A percentile compares a stretch with the other conserved stretches of the same genome.
phyloP scores from a whole-genome alignment of 2,329 filamentous ascomycete species.

The Ramichloridium luteum region DNA sequence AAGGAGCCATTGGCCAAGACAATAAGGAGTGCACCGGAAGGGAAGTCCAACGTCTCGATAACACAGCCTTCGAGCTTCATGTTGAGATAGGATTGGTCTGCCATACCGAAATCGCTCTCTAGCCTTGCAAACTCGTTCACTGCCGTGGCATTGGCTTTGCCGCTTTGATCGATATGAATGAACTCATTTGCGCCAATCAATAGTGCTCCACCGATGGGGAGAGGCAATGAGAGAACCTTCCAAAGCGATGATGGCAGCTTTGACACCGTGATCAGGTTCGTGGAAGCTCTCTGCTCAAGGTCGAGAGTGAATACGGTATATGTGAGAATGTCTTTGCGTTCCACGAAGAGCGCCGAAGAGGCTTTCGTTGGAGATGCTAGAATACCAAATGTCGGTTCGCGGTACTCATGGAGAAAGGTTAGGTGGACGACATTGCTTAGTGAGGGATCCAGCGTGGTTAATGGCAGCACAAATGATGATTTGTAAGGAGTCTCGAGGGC shows the following conservation, averaged over 20 bases:
- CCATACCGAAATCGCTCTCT: slow-evolving; percentile 69
- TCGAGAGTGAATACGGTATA: slow-evolving; percentile 96
- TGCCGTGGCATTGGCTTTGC: slow-evolving; percentile 81
- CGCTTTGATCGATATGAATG: slow-evolving; percentile 90
- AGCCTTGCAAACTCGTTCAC: slow-evolving; percentile 83
- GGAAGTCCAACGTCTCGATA: slow-evolving; percentile 62
- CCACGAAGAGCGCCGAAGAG: slow-evolving; percentile 59
- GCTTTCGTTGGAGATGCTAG: slow-evolving; percentile 64
- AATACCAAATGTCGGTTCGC: slow-evolving; percentile 93
- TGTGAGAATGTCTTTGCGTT: slow-evolving; percentile 71
- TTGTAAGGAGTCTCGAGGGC: slow-evolving; percentile 56
- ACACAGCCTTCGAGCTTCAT: slow-evolving; percentile 71
- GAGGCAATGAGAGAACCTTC: slow-evolving; percentile 67
- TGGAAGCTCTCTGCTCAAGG: slow-evolving; percentile 83
- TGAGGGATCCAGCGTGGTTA: slow-evolving; percentile 76
- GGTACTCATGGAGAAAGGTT: slow-evolving; percentile 89
- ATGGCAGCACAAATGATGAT: slow-evolving; percentile 82
- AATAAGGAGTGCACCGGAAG: slow-evolving; percentile 74
- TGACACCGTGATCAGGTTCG: slow-evolving; percentile 75
- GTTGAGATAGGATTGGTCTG: slow-evolving; percentile 70
- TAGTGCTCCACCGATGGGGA: slow-evolving; percentile 78
- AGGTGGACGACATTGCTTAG: slow-evolving; percentile 84
- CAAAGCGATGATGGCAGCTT: slow-evolving; percentile 80
- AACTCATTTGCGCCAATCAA: slow-evolving; percentile 81
- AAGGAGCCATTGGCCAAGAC: slow-evolving; percentile 64